Base-by-base conservation (phyloP, 495 filamentous ascomycete genomes). In the Aspergillus bertholletiae region DNA sequence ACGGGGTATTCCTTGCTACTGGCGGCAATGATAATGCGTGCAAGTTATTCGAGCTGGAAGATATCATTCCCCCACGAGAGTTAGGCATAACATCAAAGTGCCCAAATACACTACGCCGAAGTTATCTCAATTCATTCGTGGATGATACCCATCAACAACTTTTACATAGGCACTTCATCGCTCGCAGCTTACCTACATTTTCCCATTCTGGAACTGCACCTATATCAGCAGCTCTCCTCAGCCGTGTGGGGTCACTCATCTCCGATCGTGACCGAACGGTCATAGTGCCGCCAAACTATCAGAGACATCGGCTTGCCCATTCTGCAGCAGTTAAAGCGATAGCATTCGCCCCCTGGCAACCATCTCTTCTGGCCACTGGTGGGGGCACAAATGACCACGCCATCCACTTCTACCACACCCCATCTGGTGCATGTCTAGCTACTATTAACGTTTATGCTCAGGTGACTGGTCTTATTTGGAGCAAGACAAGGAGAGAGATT, bases 301-400 rank as follows among this genome's bases (percentile, higher is more conserved):
- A 88, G 60, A 88, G 84, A 57, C 84, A 95, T 64, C 80, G 79
- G 30, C 90, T 94, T 79, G 34, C 73, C 7, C 90, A 97, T 69
- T 81, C 85, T 13, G 93, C 94, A 1, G 94, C 94, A 8, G 89
- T 97, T 61, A 98, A 98, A 69, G 94, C 94, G 21, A 92, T 97
- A 56, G 94, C 94, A 9, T 97, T 97, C 72, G 96, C 94, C 40
- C 94, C 94, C 5, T 97, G 93, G 93, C 89, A 92, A 52, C 82
- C 86, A 27, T 88, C 88, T 17, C 76, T 98, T 1, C 74, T 98
- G 45, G 94, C 94, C 24, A 96, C 92, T 7, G 94, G 94, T 1
- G 94, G 94, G 24, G 94, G 94, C 18, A 88, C 87, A 46, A 96
- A 96, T 64, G 93, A 97, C 69, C 89, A 91, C 56, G 87, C 88